A percentile compares a stretch with the other conserved stretches of the same genome.
phyloP scores from a whole-genome alignment of 2,329 filamentous ascomycete genomes.

The Reticulascus tulasneorum region DNA sequence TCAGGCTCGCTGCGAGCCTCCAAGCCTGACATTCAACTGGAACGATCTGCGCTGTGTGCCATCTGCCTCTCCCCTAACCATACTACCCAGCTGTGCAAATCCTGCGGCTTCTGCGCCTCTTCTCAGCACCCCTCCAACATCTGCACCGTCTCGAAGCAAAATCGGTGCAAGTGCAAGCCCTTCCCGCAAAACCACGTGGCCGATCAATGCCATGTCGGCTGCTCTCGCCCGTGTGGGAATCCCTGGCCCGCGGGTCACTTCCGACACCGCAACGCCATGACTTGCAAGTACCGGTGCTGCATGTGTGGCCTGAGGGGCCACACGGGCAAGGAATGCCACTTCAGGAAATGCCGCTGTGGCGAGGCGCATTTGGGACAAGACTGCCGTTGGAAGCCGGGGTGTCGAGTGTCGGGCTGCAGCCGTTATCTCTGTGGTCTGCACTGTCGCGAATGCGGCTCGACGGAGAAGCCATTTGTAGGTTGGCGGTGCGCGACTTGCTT shows the following conservation, averaged over 20 bases:
- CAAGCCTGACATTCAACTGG: background rate
- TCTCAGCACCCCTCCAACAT: slow-evolving; percentile 20
- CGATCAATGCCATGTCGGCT: slow-evolving; percentile 25
- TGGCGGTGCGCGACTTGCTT: too few relatives aligned
- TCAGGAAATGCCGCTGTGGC: slow-evolving; percentile 31
- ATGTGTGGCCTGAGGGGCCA: slow-evolving; percentile 37
- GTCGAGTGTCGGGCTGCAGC: too few relatives aligned
- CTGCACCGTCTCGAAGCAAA: slow-evolving; percentile 26
- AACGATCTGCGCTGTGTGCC: slow-evolving; percentile 16
- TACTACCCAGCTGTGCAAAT: slow-evolving; percentile 18
- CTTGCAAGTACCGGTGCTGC: slow-evolving; percentile 32
- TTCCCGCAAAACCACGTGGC: slow-evolving; percentile 33
- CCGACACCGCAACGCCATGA: slow-evolving; percentile 31
- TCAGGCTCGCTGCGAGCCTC: too few relatives aligned
- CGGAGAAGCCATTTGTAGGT: too few relatives aligned
- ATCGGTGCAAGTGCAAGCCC: slow-evolving; percentile 33
- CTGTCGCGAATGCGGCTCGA: too few relatives aligned
- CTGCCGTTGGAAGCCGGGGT: slow-evolving; percentile 35
- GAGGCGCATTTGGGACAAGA: slow-evolving; percentile 32
- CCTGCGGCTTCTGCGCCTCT: slow-evolving; percentile 31
- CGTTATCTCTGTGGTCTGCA: too few relatives aligned
- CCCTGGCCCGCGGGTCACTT: slow-evolving; percentile 17
- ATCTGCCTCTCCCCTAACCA: slow-evolving; percentile 27
- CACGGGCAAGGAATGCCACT: slow-evolving; percentile 28
- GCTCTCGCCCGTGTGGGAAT: slow-evolving; percentile 28